Percentiles rank a stretch among this genome's conserved stretches.
phyloP scores from a whole-genome alignment of 345 rosid species.

The Barbarea vulgaris region DNA sequence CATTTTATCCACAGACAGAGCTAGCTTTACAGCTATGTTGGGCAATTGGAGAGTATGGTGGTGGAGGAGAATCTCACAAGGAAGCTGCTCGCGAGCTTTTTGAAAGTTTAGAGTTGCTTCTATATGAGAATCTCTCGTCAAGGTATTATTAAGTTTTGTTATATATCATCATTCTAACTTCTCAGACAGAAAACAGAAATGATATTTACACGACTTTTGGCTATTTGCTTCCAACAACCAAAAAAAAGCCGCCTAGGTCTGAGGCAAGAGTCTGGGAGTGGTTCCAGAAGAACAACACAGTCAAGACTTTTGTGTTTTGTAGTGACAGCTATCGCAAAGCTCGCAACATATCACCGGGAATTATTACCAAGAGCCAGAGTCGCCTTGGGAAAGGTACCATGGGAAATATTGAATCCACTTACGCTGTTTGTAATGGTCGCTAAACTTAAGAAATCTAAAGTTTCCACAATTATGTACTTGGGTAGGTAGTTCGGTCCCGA shows the following conservation, averaged over 20 bases:
- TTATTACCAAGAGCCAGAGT: slow-evolving; percentile 92
- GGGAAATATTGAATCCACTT: neutral
- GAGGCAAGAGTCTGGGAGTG: slow-evolving; percentile 59
- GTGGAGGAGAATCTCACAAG: slow-evolving; percentile 83
- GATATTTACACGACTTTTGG: slow-evolving; percentile 4
- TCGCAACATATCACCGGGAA: slow-evolving; percentile 84
- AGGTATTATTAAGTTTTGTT: slow-evolving; percentile 51
- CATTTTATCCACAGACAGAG: slow-evolving; percentile 58
- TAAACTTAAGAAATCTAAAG: neutral
- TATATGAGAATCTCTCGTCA: slow-evolving; percentile 88
- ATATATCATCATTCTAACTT: slow-evolving; percentile 7
- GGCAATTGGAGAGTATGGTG: slow-evolving; percentile 98
- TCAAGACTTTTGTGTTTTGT: slow-evolving; percentile 96
- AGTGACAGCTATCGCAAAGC: slow-evolving; percentile 88
- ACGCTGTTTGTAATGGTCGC: neutral
- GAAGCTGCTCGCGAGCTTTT: slow-evolving; percentile 98
- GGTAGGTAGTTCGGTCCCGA: slow-evolving; percentile 84
- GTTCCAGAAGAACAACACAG: slow-evolving; percentile 61
- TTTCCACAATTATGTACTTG: neutral
- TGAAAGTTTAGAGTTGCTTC: slow-evolving; percentile 87
- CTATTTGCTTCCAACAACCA: slow-evolving; percentile 29
- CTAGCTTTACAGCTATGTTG: slow-evolving; percentile 93
- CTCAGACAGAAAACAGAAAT: neutral
- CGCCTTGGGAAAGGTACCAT: slow-evolving; percentile 82
- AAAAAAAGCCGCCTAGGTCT: slow-evolving; percentile 72